Evolutionary conservation across 129 eudicot species (phyloP).

Genomic region (Ambrosia artemisiifolia): DNA sequence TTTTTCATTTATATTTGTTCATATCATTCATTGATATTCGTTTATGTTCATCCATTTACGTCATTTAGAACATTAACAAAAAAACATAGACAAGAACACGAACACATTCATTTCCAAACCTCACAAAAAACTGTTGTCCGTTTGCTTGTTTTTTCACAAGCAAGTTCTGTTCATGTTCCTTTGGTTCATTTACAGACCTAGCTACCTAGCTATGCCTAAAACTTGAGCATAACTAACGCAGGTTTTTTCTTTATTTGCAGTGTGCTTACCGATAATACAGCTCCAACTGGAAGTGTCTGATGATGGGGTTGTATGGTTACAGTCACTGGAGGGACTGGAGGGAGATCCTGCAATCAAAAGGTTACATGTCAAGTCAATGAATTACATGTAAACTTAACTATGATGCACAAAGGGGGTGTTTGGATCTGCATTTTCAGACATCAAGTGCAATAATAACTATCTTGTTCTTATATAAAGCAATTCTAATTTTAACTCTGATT

Average conservation of each 20-base stretch:
- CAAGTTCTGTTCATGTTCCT: not conserved
- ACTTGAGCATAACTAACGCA: not conserved
- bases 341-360: slow-evolving; percentile 60
- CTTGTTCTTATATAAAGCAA: too few species aligned
- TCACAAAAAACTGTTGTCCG: too few species aligned
- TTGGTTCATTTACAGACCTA: not conserved
- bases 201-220: not conserved
- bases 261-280: slow-evolving; percentile 62
- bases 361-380: not conserved
- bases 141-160: too few species aligned
- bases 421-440: too few species aligned
- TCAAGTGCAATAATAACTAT: too few species aligned
- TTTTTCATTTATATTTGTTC: too few species aligned
- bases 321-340: slow-evolving; percentile 69
- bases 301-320: slow-evolving; percentile 72
- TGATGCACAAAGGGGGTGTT: not conserved
- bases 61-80: too few species aligned
- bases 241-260: not conserved
- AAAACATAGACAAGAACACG: too few species aligned
- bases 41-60: too few species aligned
- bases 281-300: slow-evolving; percentile 75
- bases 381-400: not conserved
- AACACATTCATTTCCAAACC: too few species aligned
- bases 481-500: too few species aligned
- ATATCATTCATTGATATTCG: too few species aligned